Evolutionary conservation across 306 rosid species (phyloP), one percentile per base, ranked within the genome.

Genomic region (Lablab purpureus): DNA sequence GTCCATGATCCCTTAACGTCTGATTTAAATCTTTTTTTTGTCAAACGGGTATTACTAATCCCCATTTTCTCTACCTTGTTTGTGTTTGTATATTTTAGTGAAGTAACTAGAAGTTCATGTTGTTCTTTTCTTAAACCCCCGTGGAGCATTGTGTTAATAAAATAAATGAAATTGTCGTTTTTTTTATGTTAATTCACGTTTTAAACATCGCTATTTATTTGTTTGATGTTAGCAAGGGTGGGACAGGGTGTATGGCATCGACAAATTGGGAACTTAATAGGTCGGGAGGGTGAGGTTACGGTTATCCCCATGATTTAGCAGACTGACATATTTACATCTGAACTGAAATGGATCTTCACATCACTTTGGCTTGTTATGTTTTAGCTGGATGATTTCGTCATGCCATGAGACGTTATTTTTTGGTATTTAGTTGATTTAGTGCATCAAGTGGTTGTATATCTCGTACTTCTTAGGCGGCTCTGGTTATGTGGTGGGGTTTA

Each of bases 71-170:
- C 28, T 49, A 49, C 27, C 60, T 30, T 27, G 17, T 14, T 15
- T 66, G 4, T 66, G 74, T n/a, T 59, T 69, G 17, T 32, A 7
- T 17, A 34, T 63, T 0, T 51, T 45, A 10, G 4, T 21, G 25
- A 63, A 72, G 46, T 37, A 27, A 54, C 37, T 64, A 40, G 83
- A 80, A 80, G 2, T 55, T 34, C 27, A 3, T 62, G 36, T 66
- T 50, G 66, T 71, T 79, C 71, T 70, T n/a, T 79, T 47, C 22
- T 79, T 15, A 34, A 70, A 43, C 28, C 52, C 54, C 59, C 9
- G 0, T 23, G 54, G 19, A 10, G 55, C 45, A 28, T 37, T 23
- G 28, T 12, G 7, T 21, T 4, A 75, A 46, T 58, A 25, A 23
- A 11, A 9, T 52, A 11, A 55, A 11, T 28, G 21, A 60, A 28